Evolutionary conservation across 108 stramenopile genomes (phyloP), one percentile per base, ranked within the genome.

Genomic region (Cyclotella choctawhatcheeana): DNA sequence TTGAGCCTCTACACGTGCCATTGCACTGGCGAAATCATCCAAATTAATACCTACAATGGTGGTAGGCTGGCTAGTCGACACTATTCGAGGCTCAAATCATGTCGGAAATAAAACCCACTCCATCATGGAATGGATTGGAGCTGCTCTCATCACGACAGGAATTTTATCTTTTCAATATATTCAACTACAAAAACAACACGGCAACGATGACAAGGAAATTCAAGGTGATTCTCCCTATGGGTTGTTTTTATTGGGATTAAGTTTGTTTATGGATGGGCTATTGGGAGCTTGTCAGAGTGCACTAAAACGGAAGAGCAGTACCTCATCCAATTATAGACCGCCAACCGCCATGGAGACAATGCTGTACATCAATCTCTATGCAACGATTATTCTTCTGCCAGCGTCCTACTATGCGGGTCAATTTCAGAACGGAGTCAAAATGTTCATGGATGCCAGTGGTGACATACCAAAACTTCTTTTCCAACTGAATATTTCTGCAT

Each of bases 1-100:
- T n/a, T n/a, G n/a, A n/a, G n/a, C n/a, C n/a, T n/a, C n/a, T n/a
- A n/a, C n/a, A n/a, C n/a, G n/a, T n/a, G n/a, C n/a, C n/a, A n/a
- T n/a, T n/a, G n/a, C n/a, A 0, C 81, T 98, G 75, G 96, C 92
- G 20, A 98, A 98, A 82, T 86, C 86, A 43, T 94, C 94, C 64
- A 98, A 98, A 85, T 82, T 98, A 21, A 93, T 98, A 20, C 97
- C 97, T 12, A 95, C 93, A 27, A 97, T 98, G 94, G 48, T 91
- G 2, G 88, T 88, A 45, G 91, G 91, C 26, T 79, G 73, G 62
- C 58, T 93, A 7, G 71, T 90, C 1, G 91, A 92, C 22, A 40
- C 35, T 5, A 67, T 59, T 58, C 31, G 77, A 53, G 67, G 60
- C 66, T 24, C 50, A 27, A 43, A 25, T n/a, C 5, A 40, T 13